A percentile compares a stretch with the other conserved stretches of the same genome.
Evolutionary conservation across 2,329 filamentous ascomycete species (phyloP).

Genomic region (Chrysosphaeria jannelii): DNA sequence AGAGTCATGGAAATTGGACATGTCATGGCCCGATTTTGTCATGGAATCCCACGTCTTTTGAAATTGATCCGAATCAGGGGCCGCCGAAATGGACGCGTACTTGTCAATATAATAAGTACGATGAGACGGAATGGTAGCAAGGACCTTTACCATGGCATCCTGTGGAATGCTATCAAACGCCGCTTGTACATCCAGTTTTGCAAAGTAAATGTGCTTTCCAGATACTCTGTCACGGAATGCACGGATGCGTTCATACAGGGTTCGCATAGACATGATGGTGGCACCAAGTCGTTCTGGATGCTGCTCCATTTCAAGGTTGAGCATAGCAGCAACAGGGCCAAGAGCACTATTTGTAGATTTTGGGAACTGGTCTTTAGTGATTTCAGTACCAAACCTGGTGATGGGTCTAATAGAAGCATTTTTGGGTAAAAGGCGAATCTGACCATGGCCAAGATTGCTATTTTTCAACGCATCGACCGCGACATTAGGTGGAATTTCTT

Average conservation of each 20-base stretch:
- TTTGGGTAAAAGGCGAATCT: conserved; percentile 62
- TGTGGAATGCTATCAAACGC: conserved; percentile 95
- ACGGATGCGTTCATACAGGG: conserved; percentile 47
- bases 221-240: conserved; percentile 27
- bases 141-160: conserved; percentile 33
- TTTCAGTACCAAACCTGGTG: conserved; percentile 32
- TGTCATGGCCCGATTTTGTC: conserved; percentile 15
- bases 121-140: conserved; percentile 24
- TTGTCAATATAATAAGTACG: conserved; percentile 39
- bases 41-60: conserved; percentile 24
- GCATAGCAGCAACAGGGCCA: conserved; percentile 40
- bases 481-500: conserved; percentile 32
- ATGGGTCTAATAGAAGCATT: conserved; percentile 48
- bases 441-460: conserved; percentile 42
- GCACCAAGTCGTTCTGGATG: conserved; percentile 37
- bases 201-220: conserved; percentile 37
- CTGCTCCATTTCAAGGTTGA: conserved; percentile 43
- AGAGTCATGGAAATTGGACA: conserved; percentile 14
- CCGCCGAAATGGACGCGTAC: conserved; percentile 31
- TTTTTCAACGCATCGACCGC: conserved; percentile 26
- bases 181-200: conserved; percentile 69
- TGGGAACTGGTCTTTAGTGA: conserved; percentile 5
- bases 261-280: conserved; percentile 50
- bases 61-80: not conserved
- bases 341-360: conserved; percentile 22